Evolutionary conservation across 768 basidiomycete genomes (phyloP).

Genomic region (Roridomyces roridus): DNA sequence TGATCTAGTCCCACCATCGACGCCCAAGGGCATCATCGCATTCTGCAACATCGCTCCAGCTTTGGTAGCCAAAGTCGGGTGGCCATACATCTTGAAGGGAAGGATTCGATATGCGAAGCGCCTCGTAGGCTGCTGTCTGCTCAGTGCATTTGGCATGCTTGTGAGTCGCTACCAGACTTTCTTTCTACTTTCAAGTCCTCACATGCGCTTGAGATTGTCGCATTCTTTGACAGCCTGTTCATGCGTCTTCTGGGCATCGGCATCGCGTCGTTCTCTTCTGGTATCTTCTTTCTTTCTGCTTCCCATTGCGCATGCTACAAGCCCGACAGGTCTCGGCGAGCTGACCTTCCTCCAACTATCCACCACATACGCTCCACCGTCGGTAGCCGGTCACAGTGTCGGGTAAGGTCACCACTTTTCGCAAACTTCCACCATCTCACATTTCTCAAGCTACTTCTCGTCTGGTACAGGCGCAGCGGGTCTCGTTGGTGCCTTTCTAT

Average conservation of each 20-base stretch:
- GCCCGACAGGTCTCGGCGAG: conserved; percentile 80
- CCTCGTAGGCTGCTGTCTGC: conserved; percentile 72
- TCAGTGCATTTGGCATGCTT: conserved; percentile 87
- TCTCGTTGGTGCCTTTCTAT: conserved; percentile 88
- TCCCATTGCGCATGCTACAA: background rate
- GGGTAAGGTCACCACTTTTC: conserved; percentile 52
- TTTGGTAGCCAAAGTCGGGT: conserved; percentile 85
- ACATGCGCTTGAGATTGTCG: too few relatives aligned
- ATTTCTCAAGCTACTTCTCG: conserved; percentile 77
- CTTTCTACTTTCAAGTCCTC: too few relatives aligned
- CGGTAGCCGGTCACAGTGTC: conserved; percentile 79
- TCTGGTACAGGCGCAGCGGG: conserved; percentile 96
- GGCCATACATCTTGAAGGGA: conserved; percentile 91
- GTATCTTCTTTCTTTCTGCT: conserved; percentile 38
- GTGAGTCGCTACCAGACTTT: too few relatives aligned
- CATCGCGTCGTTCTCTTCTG: conserved; percentile 87
- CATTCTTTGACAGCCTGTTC: conserved; percentile 65
- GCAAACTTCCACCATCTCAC: background rate
- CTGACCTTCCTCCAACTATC: conserved; percentile 95
- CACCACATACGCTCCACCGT: conserved; percentile 72
- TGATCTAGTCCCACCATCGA: conserved; percentile 90
- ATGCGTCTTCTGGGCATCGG: conserved; percentile 82
- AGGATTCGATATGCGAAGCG: conserved; percentile 81
- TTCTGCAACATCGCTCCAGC: conserved; percentile 96
- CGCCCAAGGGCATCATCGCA: conserved; percentile 93